phyloP scores from a whole-genome alignment of 2,329 filamentous ascomycete genomes.

The Aspergillus ochraceus region DNA sequence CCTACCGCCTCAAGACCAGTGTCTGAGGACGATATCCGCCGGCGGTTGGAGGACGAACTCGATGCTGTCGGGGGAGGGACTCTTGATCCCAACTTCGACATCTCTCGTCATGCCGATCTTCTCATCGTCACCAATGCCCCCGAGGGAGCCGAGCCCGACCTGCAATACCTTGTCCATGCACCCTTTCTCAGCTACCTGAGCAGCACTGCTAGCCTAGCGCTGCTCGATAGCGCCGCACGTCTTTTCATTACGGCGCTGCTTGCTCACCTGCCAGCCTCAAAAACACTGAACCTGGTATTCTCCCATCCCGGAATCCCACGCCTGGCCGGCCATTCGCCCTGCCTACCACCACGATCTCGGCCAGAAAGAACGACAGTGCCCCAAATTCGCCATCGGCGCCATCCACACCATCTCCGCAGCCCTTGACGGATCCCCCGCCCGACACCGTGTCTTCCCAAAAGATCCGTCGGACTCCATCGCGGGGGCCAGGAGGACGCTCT shows the following conservation, averaged over 20 bases:
- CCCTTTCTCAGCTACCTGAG: not conserved
- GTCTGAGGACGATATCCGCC: not conserved
- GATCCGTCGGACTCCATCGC: not conserved
- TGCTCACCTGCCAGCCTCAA: not conserved
- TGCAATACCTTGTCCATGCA: not conserved
- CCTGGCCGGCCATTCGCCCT: slow-evolving; percentile 13
- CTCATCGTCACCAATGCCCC: not conserved
- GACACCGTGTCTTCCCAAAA: slow-evolving; percentile 6
- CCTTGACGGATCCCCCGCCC: not conserved
- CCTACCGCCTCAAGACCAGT: not conserved
- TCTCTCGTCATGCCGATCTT: not conserved
- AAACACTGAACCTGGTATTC: not conserved
- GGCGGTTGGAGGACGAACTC: not conserved
- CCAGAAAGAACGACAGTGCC: not conserved
- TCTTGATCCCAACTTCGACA: not conserved
- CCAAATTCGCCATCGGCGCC: slow-evolving; percentile 12
- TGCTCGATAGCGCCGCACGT: not conserved
- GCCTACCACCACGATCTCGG: slow-evolving; percentile 8
- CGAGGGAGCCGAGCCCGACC: not conserved
- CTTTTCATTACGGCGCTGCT: not conserved
- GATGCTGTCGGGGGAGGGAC: not conserved
- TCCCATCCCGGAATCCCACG: not conserved
- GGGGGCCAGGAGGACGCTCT: not conserved
- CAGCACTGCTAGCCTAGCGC: not conserved
- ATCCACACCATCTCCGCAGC: slow-evolving; percentile 5